Evolutionary conservation across 306 rosid species (phyloP).

Genomic region (Ceratonia siliqua): DNA sequence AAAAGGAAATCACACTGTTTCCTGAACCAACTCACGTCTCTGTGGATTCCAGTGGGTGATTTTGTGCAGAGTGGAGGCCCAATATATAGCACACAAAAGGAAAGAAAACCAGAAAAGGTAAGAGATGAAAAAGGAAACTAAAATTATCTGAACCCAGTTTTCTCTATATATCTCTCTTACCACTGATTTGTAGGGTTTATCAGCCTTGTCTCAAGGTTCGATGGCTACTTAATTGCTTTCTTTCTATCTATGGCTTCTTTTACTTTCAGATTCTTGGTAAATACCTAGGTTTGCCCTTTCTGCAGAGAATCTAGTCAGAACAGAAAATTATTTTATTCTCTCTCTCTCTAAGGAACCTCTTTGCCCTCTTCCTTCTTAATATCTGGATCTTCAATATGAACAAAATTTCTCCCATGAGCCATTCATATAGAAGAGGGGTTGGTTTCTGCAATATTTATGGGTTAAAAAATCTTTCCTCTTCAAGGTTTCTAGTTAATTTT

Average conservation of each 20-base stretch:
- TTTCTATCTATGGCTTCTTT: not conserved
- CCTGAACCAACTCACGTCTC: not conserved
- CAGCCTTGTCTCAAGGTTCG: too few species aligned
- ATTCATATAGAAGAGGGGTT: not conserved
- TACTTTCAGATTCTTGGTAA: not conserved
- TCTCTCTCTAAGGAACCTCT: not conserved
- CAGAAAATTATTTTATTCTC: not conserved
- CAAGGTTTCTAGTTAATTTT: not conserved
- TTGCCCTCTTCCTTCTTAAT: not conserved
- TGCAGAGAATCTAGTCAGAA: not conserved
- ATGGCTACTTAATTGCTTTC: too few species aligned
- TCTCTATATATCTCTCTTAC: too few species aligned
- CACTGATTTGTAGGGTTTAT: too few species aligned
- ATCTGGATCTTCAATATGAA: not conserved
- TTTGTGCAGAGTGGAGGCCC: not conserved
- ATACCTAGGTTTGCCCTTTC: not conserved
- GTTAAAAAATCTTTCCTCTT: not conserved
- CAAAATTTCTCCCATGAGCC: not conserved
- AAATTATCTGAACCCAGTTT: too few species aligned
- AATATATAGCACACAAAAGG: not conserved
- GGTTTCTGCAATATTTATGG: not conserved
- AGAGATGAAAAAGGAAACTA: not conserved
- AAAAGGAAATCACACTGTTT: slow-evolving; percentile 8
- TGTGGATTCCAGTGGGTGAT: not conserved
- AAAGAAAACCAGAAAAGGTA: not conserved